Base-by-base conservation (phyloP, 2,329 filamentous ascomycete species). In the Bipolaris victoriae region DNA sequence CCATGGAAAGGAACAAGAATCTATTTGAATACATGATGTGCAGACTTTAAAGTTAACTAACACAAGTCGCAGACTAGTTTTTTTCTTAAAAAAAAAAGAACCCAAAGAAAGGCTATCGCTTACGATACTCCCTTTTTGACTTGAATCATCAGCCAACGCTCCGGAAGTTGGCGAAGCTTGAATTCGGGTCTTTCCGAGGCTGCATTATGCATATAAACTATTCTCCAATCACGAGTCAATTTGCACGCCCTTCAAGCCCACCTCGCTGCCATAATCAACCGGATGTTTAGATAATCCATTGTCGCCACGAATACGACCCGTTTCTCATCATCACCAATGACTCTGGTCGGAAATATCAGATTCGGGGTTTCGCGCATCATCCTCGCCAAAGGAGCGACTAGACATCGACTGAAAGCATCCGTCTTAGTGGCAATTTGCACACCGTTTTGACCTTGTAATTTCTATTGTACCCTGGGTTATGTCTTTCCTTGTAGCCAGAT, bases 191-290 rank as follows among this genome's bases (percentile, higher is more conserved):
- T 55, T 33, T 33, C 16, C 45, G 16, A 41, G 52, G 49, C 40
- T 15, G 36, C 39, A 49, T 43, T 41, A 15, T 41, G 18, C 31
- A 45, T 36, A 24, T 29, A 22, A 22, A 20, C 11, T 11, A 31
- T 33, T 55, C 39, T 55, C 56, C 61, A 61, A 63, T 61, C 49
- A 44, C 46, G 46, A 11, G 1, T 5, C 31, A 18, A 16, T 16
- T 43, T 26, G 10, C 18, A 44, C 29, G 37, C 35, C 22, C 52
- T 24, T 41, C 20, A 10, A 41, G 7, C 20, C 20, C 24, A 50
- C 61, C 55, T 56, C 51, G 53, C 59, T 57, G 51, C 53, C 37
- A 41, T 63, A 62, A 62, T 61, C 58, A 37, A 22, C 33, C 2
- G 15, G 1, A 13, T 16, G 15, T 47, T 56, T 58, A 58, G 58